These are phyloP conservation scores for Cercophora sp. DNA, from an alignment of 495 filamentous ascomycete genomes.

Conservation along the genomic window DNA sequence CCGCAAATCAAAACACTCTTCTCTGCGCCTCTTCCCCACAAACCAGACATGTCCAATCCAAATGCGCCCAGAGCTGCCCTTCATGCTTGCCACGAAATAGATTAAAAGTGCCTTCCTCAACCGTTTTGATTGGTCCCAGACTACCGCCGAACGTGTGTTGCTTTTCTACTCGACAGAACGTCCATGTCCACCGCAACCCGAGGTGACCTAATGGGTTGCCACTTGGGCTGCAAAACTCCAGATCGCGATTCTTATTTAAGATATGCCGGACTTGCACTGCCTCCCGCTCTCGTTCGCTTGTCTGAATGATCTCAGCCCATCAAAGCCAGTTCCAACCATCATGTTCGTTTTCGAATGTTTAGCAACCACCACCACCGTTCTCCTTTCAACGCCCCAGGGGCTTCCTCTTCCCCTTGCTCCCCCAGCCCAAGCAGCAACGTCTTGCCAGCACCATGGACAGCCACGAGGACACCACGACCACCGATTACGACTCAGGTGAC, in stretches of 20 bases:
- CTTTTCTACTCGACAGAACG: slow-evolving; percentile 4
- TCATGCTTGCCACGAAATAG: slow-evolving; percentile 11
- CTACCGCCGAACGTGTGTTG: slow-evolving; percentile 6
- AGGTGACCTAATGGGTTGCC: slow-evolving; percentile 14
- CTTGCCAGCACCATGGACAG: slow-evolving; percentile 10
- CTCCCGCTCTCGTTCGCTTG: not conserved
- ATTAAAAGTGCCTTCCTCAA: not conserved
- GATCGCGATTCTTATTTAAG: slow-evolving; percentile 5
- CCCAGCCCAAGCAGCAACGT: not conserved
- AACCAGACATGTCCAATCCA: slow-evolving; percentile 4
- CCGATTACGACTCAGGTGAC: slow-evolving; percentile 30
- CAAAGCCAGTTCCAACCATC: slow-evolving; percentile 4
- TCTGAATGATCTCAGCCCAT: not conserved
- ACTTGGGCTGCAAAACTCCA: slow-evolving; percentile 16
- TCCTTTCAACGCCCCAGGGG: slow-evolving; percentile 2
- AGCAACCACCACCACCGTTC: not conserved
- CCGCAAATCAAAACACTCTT: slow-evolving; percentile 3
- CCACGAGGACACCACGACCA: slow-evolving; percentile 20
- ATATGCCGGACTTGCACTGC: not conserved
- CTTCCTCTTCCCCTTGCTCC: not conserved
- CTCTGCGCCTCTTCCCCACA: not conserved
- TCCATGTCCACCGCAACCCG: not conserved
- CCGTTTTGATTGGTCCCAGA: not conserved
- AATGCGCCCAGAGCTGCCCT: not conserved
- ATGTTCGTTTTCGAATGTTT: slow-evolving; percentile 1